Conservation (phyloP, 257 asterid species). For the Solanum sitiens region DNA sequence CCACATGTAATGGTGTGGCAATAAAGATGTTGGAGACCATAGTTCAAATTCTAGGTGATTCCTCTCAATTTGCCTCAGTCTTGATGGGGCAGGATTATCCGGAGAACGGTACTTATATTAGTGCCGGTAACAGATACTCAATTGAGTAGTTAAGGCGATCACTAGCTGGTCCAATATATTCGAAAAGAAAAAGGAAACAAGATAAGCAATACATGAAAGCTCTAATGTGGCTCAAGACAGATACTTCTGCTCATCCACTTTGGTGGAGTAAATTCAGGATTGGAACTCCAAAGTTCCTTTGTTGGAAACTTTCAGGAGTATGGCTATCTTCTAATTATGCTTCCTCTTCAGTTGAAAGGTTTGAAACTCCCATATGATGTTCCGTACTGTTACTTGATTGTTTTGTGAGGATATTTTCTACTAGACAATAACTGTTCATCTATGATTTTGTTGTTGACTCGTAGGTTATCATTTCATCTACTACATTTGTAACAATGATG, state of each 20-base stretch:
- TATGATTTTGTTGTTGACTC: neutral
- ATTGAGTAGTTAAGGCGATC: neutral
- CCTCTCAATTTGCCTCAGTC: neutral
- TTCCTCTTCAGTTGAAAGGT: neutral
- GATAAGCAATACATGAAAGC: neutral
- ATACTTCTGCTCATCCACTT: neutral
- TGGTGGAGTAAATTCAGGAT: neutral
- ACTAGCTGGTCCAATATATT: neutral
- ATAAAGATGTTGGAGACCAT: neutral
- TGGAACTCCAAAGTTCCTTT: neutral
- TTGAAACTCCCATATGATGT: neutral
- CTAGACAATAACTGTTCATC: neutral
- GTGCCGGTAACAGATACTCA: neutral
- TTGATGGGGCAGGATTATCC: neutral
- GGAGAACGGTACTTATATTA: neutral
- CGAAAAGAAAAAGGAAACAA: neutral
- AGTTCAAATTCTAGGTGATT: neutral
- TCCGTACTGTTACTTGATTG: neutral
- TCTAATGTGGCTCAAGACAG: neutral
- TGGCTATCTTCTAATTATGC: neutral
- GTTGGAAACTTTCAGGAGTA: neutral
- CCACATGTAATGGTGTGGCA: neutral
- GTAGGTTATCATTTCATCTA: neutral
- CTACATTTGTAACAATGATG: neutral
- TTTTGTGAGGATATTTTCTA: neutral